Evolutionary conservation across 2,329 filamentous ascomycete genomes (phyloP).

Genomic region (Diaporthe humulicola): DNA sequence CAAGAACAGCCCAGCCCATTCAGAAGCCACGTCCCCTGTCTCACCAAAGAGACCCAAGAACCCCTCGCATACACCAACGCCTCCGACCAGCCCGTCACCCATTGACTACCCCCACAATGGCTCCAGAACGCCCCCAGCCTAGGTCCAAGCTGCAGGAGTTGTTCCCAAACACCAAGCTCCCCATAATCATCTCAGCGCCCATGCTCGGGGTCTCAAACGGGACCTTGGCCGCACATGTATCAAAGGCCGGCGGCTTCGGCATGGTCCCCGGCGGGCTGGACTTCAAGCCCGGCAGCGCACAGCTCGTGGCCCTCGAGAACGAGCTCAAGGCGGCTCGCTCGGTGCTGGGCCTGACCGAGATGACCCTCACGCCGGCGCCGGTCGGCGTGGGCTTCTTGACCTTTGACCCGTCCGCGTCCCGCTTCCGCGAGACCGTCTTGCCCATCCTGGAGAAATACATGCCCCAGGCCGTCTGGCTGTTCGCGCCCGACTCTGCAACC

Average conservation of each 20-base stretch:
- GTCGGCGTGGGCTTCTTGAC: slow-evolving; percentile 75
- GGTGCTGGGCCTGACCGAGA: slow-evolving; percentile 45
- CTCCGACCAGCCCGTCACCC: neutral
- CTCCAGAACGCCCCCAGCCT: slow-evolving; percentile 32
- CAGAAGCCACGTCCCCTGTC: neutral
- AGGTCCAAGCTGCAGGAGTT: slow-evolving; percentile 41
- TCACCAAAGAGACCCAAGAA: neutral
- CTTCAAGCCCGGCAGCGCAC: slow-evolving; percentile 49
- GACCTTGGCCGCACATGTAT: slow-evolving; percentile 54
- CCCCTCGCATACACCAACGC: neutral
- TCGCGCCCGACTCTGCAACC: slow-evolving; percentile 66
- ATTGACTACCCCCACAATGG: slow-evolving; percentile 28
- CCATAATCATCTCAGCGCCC: slow-evolving; percentile 56
- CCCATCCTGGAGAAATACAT: slow-evolving; percentile 65
- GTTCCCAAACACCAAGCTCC: slow-evolving; percentile 53
- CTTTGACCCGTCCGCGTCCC: slow-evolving; percentile 57
- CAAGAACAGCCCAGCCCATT: neutral
- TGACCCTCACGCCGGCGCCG: slow-evolving; percentile 52
- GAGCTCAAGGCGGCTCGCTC: slow-evolving; percentile 48
- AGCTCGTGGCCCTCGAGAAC: slow-evolving; percentile 47
- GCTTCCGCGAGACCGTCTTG: slow-evolving; percentile 59
- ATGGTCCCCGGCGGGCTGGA: slow-evolving; percentile 51
- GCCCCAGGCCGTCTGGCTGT: slow-evolving; percentile 76
- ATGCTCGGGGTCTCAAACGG: slow-evolving; percentile 55
- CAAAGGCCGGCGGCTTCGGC: slow-evolving; percentile 56